Evolutionary conservation across 768 basidiomycete species (phyloP), one percentile per base, ranked within the genome.

Genomic region (Russula earlei): DNA sequence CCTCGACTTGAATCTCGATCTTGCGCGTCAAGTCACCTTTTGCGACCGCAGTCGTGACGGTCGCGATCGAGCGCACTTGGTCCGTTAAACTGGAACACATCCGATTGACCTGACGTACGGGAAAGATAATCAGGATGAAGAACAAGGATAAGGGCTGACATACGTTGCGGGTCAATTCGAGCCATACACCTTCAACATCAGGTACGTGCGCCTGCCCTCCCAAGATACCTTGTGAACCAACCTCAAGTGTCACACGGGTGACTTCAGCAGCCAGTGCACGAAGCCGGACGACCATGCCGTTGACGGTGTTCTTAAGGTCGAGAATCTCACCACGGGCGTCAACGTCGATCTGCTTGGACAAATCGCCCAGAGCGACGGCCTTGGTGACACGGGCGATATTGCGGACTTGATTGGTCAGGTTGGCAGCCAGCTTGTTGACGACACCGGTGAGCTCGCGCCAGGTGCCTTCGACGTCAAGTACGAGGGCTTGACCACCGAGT

Each of bases 21-120:
- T 89, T 91, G 70, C 89, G 87, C 0, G 85, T 87, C 72, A 91
- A 72, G 66, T 95, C 90, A 27, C 92, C 92, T 37, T 81, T 77
- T 24, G 92, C 91, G 49, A 94, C 91, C 17, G 89, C 87, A 2
- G 85, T 91, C 2, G 89, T 91, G 46, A 91, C 88, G 17, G 78
- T 77, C 4, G 87, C 86, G 54, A 90, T 89, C 22, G 82, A 83
- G 31, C 85, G 84, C 34, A 89, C 86, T 76, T 78, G 77, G 66
- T 85, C 84, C 29, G 87, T 88, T 58, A 85, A 70, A 52, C 81
- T 85, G 5, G 79, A 80, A 69, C 85, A 87, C 85, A 87, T 86
- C 56, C 84, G 75, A 68, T 85, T 84, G 52, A 87, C 83, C 81
- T 80, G 52, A 37, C 12, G 3, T 25, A 46, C 7, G 43, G n/a